Evolutionary conservation across 106 monocot species (phyloP).

Genomic region (Dioscorea alata): DNA sequence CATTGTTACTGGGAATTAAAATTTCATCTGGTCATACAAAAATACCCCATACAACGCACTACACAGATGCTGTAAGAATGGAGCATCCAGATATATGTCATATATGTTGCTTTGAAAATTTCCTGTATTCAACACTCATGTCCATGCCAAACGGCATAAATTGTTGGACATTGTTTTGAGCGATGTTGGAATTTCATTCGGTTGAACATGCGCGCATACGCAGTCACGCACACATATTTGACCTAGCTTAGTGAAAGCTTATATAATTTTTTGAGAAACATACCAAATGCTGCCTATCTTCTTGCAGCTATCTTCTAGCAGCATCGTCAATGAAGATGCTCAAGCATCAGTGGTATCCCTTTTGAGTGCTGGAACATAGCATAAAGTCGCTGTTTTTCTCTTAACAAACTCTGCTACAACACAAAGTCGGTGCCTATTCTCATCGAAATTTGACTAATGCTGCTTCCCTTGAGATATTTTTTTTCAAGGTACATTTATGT

Average conservation of each 20-base stretch:
- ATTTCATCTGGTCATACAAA: no score
- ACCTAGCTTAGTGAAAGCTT: not conserved
- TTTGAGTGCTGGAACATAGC: constrained; percentile 10
- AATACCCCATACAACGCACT: no score
- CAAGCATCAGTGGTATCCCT: constrained; percentile 19
- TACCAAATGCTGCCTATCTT: not conserved
- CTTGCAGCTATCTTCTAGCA: constrained; percentile 14
- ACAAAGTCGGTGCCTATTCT: no score
- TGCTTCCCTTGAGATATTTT: no score
- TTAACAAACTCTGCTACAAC: no score
- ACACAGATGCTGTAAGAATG: no score
- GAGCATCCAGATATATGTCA: no score
- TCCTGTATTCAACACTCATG: no score
- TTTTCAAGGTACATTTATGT: no score
- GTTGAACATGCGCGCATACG: not conserved
- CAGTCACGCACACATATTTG: not conserved
- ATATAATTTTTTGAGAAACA: not conserved
- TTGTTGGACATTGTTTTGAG: not conserved
- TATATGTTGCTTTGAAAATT: no score
- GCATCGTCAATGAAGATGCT: constrained; percentile 1
- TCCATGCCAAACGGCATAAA: not conserved
- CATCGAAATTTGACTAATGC: no score
- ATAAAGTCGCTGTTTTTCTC: not conserved
- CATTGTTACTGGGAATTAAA: no score
- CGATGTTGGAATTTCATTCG: not conserved